Percentiles rank a stretch among this genome's conserved stretches.
phyloP scores from a whole-genome alignment of 2,329 filamentous ascomycete species.

The Penicillium sp. region DNA sequence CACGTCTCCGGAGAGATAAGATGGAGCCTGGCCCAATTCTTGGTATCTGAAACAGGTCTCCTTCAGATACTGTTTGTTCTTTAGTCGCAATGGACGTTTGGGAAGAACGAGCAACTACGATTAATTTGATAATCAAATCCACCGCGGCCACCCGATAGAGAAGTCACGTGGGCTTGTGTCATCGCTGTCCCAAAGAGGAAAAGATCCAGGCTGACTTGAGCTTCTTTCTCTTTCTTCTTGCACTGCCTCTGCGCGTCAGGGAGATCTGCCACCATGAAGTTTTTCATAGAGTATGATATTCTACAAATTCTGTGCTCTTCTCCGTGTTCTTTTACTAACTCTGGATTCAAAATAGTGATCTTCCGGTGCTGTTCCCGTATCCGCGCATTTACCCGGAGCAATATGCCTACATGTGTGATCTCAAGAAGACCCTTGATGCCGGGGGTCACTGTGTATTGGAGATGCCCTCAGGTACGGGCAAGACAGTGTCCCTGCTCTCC shows the following conservation, averaged over 20 bases:
- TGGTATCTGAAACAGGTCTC: background rate
- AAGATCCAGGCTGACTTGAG: constrained; percentile 19
- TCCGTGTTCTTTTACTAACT: constrained; percentile 9
- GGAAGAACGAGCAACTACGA: background rate
- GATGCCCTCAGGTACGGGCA: constrained; percentile 98
- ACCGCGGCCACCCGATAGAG: constrained; percentile 32
- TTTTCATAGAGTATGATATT: constrained; percentile 66
- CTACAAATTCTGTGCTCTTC: background rate
- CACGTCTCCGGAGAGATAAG: constrained; percentile 4
- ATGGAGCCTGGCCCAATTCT: background rate
- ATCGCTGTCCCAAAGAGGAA: constrained; percentile 33
- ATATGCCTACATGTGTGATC: constrained; percentile 80
- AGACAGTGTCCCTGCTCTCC: constrained; percentile 91
- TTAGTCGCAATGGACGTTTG: constrained; percentile 5
- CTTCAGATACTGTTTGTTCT: background rate
- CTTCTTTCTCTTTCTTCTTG: constrained; percentile 7
- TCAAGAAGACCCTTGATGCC: constrained; percentile 86
- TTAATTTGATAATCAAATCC: constrained; percentile 14
- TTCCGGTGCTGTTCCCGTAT: constrained; percentile 72
- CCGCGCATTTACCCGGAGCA: constrained; percentile 72
- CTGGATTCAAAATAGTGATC: constrained; percentile 49
- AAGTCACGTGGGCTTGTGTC: constrained; percentile 36
- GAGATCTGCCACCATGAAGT: constrained; percentile 63
- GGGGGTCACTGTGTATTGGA: constrained; percentile 95
- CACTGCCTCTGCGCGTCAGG: constrained; percentile 13